These are phyloP conservation scores for Lepidium sativum DNA, from an alignment of 345 rosid species.

Conservation along the genomic window DNA sequence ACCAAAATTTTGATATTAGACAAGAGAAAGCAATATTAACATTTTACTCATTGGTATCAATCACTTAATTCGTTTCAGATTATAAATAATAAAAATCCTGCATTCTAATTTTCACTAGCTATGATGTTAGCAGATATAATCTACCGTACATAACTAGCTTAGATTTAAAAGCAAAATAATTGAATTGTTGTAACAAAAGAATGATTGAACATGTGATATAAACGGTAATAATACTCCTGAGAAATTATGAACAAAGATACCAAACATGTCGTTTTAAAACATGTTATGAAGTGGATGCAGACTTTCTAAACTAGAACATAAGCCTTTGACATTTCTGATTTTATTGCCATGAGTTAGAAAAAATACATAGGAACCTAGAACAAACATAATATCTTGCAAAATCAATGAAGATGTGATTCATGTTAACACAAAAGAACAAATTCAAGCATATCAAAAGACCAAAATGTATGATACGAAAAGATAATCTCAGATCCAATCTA, in stretches of 20 bases:
- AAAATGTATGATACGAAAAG: no score
- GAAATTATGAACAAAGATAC: slow-evolving; percentile 1
- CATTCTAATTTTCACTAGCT: neutral
- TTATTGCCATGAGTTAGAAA: no score
- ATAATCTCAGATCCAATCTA: no score
- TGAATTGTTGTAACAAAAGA: neutral
- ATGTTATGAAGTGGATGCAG: no score
- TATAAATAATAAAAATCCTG: neutral
- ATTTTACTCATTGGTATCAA: neutral
- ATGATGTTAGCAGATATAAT: neutral
- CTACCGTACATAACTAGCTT: neutral
- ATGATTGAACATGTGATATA: slow-evolving; percentile 19
- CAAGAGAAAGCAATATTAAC: neutral
- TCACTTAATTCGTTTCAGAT: neutral
- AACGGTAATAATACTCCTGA: neutral
- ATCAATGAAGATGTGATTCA: no score
- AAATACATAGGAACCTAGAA: no score
- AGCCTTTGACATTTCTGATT: no score
- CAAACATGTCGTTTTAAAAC: slow-evolving; percentile 1
- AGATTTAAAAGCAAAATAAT: neutral
- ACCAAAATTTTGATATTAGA: neutral
- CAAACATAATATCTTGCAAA: no score
- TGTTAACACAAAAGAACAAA: no score
- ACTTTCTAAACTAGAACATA: no score
- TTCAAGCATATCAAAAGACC: no score